Conservation (phyloP, 108 stramenopile species). For the Aurantiochytrium sp. region DNA sequence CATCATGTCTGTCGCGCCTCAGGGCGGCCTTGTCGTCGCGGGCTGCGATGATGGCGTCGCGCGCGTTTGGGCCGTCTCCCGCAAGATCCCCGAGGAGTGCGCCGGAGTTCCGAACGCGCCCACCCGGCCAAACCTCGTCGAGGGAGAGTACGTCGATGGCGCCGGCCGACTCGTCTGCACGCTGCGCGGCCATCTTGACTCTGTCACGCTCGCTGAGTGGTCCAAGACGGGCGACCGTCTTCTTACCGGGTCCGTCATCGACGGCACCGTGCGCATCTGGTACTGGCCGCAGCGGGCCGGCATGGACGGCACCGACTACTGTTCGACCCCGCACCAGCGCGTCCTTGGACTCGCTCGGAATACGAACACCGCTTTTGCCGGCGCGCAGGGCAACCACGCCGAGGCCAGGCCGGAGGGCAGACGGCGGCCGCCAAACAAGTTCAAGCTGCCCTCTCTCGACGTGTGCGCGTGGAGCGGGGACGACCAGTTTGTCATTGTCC, state of each 20-base stretch:
- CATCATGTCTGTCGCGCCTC: not conserved
- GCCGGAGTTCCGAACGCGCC: not conserved
- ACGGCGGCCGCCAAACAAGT: not conserved
- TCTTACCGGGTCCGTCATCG: not conserved
- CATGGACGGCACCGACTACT: not conserved
- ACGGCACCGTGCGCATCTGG: slow-evolving; percentile 23
- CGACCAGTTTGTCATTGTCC: not conserved
- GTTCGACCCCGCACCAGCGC: not conserved
- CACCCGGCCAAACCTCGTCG: not conserved
- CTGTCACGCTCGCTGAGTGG: not conserved
- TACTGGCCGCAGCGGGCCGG: not conserved
- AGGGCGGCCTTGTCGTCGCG: not conserved
- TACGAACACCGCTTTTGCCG: not conserved
- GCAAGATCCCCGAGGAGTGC: not conserved
- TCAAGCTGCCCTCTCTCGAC: not conserved
- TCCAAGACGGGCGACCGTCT: slow-evolving; percentile 5
- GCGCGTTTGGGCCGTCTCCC: slow-evolving; percentile 9
- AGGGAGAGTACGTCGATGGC: slow-evolving; percentile 10
- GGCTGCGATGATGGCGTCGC: not conserved
- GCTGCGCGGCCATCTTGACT: not conserved
- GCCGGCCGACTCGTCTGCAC: not conserved
- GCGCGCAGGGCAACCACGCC: not conserved
- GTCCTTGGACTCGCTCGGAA: not conserved
- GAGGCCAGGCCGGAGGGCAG: not conserved
- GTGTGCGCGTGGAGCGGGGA: slow-evolving; percentile 4